Evolutionary conservation across 768 basidiomycete species (phyloP).

Genomic region (Kwoniella dejecticola): DNA sequence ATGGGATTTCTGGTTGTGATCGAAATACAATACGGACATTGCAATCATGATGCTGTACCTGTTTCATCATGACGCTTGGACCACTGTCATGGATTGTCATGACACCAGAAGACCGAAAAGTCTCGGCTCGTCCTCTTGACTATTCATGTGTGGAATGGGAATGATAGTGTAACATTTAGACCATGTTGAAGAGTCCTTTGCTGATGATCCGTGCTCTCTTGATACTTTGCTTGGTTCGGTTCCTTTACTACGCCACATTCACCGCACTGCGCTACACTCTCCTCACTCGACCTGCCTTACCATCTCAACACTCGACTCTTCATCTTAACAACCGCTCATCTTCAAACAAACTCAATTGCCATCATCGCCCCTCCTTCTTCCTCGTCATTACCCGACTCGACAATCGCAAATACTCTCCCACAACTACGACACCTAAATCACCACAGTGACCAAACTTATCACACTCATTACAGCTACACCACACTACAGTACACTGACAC

Average conservation of each 20-base stretch:
- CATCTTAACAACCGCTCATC: constrained; percentile 3
- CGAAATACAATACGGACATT: background rate
- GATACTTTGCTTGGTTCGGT: background rate
- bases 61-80: constrained; percentile 10
- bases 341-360: too few relatives aligned
- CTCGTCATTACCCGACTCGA: too few relatives aligned
- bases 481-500: background rate
- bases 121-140: background rate
- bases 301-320: background rate
- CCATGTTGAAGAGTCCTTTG: background rate
- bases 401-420: too few relatives aligned
- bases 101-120: background rate
- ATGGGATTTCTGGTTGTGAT: background rate
- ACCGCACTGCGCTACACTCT: background rate
- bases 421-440: too few relatives aligned
- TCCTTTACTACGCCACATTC: constrained; percentile 9
- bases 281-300: background rate
- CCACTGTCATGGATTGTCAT: background rate
- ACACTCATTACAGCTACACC: background rate
- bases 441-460: background rate
- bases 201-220: constrained; percentile 1
- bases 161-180: background rate
- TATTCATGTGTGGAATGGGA: background rate
- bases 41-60: background rate
- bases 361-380: too few relatives aligned